A percentile compares a stretch with the other conserved stretches of the same genome.
Evolutionary conservation across 805 yeast species (phyloP).

Genomic region (Hanseniaspora guilliermondii): DNA sequence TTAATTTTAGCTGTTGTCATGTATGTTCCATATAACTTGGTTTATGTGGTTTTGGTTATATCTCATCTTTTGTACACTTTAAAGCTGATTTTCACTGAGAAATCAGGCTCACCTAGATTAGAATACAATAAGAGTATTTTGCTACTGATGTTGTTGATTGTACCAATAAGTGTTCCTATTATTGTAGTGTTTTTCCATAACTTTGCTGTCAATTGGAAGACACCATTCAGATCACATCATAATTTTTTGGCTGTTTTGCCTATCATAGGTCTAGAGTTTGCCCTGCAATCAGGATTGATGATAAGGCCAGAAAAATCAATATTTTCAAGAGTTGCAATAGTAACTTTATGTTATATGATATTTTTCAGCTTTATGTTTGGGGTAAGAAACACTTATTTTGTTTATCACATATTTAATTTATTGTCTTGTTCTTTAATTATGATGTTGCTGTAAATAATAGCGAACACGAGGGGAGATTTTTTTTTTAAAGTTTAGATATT

Average conservation of each 20-base stretch:
- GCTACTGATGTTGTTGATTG: constrained; percentile 59
- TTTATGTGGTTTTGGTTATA: constrained; percentile 46
- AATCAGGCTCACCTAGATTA: constrained; percentile 27
- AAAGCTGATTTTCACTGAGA: neutral
- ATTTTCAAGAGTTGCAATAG: constrained; percentile 27
- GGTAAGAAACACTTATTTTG: constrained; percentile 68
- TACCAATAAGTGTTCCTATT: constrained; percentile 69
- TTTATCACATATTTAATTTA: constrained; percentile 63
- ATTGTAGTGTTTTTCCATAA: constrained; percentile 73
- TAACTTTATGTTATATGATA: constrained; percentile 39
- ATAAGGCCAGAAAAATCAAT: constrained; percentile 13
- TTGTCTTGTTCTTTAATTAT: constrained; percentile 41
- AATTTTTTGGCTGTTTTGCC: constrained; percentile 69
- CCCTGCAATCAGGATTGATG: constrained; percentile 11
- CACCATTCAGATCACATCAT: constrained; percentile 80
- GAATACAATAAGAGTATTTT: constrained; percentile 55
- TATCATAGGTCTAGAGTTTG: constrained; percentile 40
- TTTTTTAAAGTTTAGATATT: neutral
- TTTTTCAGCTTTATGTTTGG: constrained; percentile 62
- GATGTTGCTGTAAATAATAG: neutral
- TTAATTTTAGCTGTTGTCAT: constrained; percentile 40
- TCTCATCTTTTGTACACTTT: constrained; percentile 33
- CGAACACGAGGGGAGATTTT: too few species aligned
- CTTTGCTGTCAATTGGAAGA: constrained; percentile 61
- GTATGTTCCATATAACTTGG: constrained; percentile 73